Percentiles rank a stretch among this genome's conserved stretches.
Evolutionary conservation across 352 stramenopile species (phyloP).

Genomic region (Globisporangium nodosum): DNA sequence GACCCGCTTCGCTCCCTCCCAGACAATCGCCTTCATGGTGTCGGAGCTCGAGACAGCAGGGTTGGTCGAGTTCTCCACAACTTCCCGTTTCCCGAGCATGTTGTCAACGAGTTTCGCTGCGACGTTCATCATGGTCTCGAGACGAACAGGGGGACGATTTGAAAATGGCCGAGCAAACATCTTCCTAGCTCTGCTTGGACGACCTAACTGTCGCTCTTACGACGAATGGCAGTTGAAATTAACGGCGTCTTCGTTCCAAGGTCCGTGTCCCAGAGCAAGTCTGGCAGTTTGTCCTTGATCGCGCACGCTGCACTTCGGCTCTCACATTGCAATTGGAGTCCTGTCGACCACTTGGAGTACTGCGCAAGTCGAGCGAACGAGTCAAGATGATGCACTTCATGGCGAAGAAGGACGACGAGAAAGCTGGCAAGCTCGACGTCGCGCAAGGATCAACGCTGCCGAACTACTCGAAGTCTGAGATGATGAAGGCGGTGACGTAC

Average conservation of each 20-base stretch:
- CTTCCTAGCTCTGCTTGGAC: no score
- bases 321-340: neutral
- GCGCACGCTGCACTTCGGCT: no score
- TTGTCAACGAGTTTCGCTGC: slow-evolving; percentile 6
- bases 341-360: no score
- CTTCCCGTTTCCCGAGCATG: slow-evolving; percentile 8
- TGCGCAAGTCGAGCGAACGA: neutral
- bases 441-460: slow-evolving; percentile 19
- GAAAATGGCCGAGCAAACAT: neutral
- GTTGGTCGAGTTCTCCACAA: slow-evolving; percentile 20
- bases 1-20: slow-evolving; percentile 15
- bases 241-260: no score
- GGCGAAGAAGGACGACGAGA: slow-evolving; percentile 26
- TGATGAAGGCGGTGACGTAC: slow-evolving; percentile 34
- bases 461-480: slow-evolving; percentile 17
- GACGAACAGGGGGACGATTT: neutral
- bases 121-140: slow-evolving; percentile 1
- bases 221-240: no score
- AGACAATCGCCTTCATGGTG: slow-evolving; percentile 32
- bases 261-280: no score
- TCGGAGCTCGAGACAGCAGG: slow-evolving; percentile 19
- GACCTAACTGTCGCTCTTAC: no score
- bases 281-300: no score
- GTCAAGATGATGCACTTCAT: slow-evolving; percentile 20
- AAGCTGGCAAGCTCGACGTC: slow-evolving; percentile 25